Evolutionary conservation across 495 filamentous ascomycete genomes (phyloP).

Genomic region (Cairneyella variabilis): DNA sequence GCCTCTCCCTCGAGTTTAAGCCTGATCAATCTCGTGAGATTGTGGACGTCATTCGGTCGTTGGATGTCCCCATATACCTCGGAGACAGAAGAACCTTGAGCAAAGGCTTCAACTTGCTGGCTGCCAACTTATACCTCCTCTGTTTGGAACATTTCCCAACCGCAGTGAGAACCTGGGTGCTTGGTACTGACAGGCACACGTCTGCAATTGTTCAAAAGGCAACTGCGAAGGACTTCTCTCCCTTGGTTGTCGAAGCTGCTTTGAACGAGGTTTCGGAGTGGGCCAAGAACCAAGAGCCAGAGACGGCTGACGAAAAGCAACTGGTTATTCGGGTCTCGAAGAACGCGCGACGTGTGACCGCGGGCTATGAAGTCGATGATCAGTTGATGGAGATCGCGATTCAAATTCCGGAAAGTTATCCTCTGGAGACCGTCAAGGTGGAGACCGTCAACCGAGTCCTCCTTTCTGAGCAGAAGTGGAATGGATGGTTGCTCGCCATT

Average conservation of each 20-base stretch:
- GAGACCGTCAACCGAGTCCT: slow-evolving; percentile 75
- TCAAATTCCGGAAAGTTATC: slow-evolving; percentile 73
- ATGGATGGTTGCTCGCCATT: slow-evolving; percentile 76
- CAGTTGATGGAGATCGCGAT: slow-evolving; percentile 75
- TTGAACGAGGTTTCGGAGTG: slow-evolving; percentile 70
- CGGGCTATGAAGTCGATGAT: slow-evolving; percentile 83
- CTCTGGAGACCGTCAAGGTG: slow-evolving; percentile 73
- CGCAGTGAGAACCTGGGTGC: slow-evolving; percentile 84
- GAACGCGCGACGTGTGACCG: slow-evolving; percentile 68
- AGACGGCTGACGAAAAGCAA: slow-evolving; percentile 62
- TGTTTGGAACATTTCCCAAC: slow-evolving; percentile 68
- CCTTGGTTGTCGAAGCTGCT: slow-evolving; percentile 68
- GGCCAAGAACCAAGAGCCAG: slow-evolving; percentile 50
- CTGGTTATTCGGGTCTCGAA: slow-evolving; percentile 68
- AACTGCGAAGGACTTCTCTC: slow-evolving; percentile 84
- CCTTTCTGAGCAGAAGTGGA: slow-evolving; percentile 86
- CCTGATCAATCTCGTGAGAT: too few relatives aligned
- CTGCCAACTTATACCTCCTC: slow-evolving; percentile 83
- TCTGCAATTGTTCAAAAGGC: slow-evolving; percentile 71
- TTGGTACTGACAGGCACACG: slow-evolving; percentile 73
- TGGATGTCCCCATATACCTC: too few relatives aligned
- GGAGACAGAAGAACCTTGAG: too few relatives aligned
- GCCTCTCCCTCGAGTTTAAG: too few relatives aligned
- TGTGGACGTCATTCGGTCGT: too few relatives aligned
- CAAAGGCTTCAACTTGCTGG: slow-evolving; percentile 74